Conservation (phyloP, 768 basidiomycete genomes). For the Russula sp. region DNA sequence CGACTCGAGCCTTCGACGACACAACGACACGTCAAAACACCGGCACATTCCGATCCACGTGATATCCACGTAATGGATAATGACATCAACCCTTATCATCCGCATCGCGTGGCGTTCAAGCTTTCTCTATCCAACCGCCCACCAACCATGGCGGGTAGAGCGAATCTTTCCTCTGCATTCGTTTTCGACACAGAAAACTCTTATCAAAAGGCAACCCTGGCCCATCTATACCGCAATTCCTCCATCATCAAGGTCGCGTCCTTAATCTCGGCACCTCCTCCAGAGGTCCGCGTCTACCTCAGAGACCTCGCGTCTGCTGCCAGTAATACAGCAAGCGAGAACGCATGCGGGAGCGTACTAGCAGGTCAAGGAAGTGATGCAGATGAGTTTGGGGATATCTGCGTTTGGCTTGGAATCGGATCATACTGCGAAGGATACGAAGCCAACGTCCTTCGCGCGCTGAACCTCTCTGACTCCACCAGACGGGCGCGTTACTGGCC, state of each 20-base stretch:
- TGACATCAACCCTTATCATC: too few relatives aligned
- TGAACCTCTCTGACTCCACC: constrained; percentile 21
- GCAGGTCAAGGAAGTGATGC: constrained; percentile 48
- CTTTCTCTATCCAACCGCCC: neutral
- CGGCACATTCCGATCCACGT: too few relatives aligned
- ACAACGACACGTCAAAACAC: too few relatives aligned
- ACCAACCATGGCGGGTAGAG: constrained; percentile 3
- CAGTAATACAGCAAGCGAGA: constrained; percentile 33
- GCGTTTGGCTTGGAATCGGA: constrained; percentile 44
- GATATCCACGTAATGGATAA: too few relatives aligned
- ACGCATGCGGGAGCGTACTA: constrained; percentile 44
- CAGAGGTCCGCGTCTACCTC: constrained; percentile 12
- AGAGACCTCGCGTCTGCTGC: constrained; percentile 33
- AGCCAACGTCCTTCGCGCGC: constrained; percentile 28
- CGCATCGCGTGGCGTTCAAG: neutral
- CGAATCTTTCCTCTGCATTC: constrained; percentile 12
- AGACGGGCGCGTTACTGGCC: constrained; percentile 14
- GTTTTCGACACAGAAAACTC: constrained; percentile 11
- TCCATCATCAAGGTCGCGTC: constrained; percentile 17
- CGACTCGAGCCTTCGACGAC: too few relatives aligned
- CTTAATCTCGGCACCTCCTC: constrained; percentile 13
- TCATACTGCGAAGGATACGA: constrained; percentile 30
- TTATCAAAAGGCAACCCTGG: constrained; percentile 16
- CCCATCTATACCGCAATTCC: constrained; percentile 19
- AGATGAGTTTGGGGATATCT: constrained; percentile 49